Base-by-base conservation (phyloP, 495 filamentous ascomycete species). In the Annulohypoxylon maeteangense region DNA sequence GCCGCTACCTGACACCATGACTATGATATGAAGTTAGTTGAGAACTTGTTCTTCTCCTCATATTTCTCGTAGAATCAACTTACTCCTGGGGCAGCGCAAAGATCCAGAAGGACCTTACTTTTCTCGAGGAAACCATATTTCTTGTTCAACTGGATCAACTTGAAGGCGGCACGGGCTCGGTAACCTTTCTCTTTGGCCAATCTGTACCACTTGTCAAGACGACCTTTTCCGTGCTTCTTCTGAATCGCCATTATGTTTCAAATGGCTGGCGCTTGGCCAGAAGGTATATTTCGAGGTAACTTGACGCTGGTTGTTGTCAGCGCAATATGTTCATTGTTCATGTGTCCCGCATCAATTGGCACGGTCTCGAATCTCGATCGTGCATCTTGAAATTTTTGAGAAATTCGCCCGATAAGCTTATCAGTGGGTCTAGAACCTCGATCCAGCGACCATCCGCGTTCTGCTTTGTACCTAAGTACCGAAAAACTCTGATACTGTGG, bases 201-300 rank as follows among this genome's bases (percentile, higher is more conserved):
- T 74, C 80, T 81, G 70, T 86, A 87, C 93, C 94, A 98, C 84
- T 98, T 98, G 85, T 99, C 95, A 66, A 99, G 89, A 87, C 95
- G 95, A 80, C 95, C 95, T 87, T 99, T 99, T 84, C 94, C 95
- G 81, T 97, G 91, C 88, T 99, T 99, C 86, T 99, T 99, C 78
- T 98, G 95, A 73, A 98, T 94, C 74, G 92, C 95, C 95, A 99
- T 99, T 73, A 38, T 71, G 72, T 1, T 50, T 61, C 47, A 56
- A 50, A 7, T 8, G 18, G 31, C 48, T 23, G 11, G 1, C 20
- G n/a, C 27, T 47, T 62, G 10, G 38, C 36, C 61, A 29, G 20
- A 65, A 54, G 25, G 20, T 34, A 36, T 22, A 60, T 47, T 12
- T 45, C 5, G 48, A 20, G 10, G 5, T 47, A 6, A 34, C 40